A percentile compares a stretch with the other conserved stretches of the same genome.
Conservation (phyloP, 805 yeast genomes). For the Metschnikowia lunata region DNA sequence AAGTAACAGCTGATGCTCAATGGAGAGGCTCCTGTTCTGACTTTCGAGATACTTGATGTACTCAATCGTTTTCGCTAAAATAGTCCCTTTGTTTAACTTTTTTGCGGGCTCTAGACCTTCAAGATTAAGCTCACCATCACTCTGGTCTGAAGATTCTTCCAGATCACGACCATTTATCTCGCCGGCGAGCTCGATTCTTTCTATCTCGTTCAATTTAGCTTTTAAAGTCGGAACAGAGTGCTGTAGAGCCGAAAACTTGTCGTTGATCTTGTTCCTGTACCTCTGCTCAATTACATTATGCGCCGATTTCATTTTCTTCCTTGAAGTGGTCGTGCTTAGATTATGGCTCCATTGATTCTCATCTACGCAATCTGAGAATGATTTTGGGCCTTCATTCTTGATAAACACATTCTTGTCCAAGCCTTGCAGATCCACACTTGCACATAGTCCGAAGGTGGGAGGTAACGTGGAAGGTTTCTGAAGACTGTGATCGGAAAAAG, state of each 20-base stretch:
- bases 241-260: slow-evolving; percentile 36
- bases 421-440: too few species aligned
- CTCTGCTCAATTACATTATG: slow-evolving; percentile 43
- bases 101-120: slow-evolving; percentile 76
- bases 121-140: slow-evolving; percentile 46
- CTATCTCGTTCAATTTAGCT: slow-evolving; percentile 24
- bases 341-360: not conserved
- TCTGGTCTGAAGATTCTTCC: slow-evolving; percentile 7
- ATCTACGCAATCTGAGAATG: not conserved
- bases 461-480: too few species aligned
- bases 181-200: slow-evolving; percentile 2
- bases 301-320: slow-evolving; percentile 25
- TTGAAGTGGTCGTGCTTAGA: not conserved
- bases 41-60: slow-evolving; percentile 69
- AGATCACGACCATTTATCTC: slow-evolving; percentile 8
- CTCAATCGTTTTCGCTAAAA: slow-evolving; percentile 73
- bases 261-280: slow-evolving; percentile 41
- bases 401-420: too few species aligned
- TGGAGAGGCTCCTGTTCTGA: slow-evolving; percentile 47
- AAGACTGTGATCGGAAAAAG: too few species aligned
- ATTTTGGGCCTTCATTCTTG: not conserved
- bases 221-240: slow-evolving; percentile 38
- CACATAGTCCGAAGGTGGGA: too few species aligned
- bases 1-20: slow-evolving; percentile 50
- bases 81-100: slow-evolving; percentile 74